These are phyloP conservation scores for Galeopsis tetrahit DNA, from an alignment of 257 asterid species.

Conservation along the genomic window DNA sequence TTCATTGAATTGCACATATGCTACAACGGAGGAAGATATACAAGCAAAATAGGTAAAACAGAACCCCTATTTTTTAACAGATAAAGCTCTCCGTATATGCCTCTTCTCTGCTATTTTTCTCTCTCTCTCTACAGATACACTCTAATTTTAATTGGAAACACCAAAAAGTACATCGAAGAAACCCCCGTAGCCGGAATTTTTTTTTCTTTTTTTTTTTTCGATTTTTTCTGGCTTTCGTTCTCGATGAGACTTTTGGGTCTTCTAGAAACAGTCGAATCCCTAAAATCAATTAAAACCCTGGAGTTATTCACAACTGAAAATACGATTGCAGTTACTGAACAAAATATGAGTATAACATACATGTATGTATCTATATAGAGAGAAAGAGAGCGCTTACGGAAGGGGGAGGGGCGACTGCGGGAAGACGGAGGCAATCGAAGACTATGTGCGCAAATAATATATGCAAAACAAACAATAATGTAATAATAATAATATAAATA, in stretches of 20 bases:
- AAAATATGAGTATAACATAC: not conserved
- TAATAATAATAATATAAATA: not conserved
- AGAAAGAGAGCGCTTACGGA: constrained; percentile 31
- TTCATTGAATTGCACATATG: constrained; percentile 42
- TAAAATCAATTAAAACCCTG: constrained; percentile 38
- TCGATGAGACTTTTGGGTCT: constrained; percentile 41
- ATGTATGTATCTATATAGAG: not conserved
- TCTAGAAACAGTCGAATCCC: constrained; percentile 46
- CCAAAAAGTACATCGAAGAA: constrained; percentile 34
- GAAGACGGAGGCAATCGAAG: constrained; percentile 31
- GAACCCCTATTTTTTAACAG: constrained; percentile 29
- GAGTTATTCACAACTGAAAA: constrained; percentile 33
- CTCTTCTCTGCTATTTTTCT: constrained; percentile 27
- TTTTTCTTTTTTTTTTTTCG: constrained; percentile 19
- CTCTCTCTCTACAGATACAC: constrained; percentile 37
- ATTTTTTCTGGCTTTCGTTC: constrained; percentile 34
- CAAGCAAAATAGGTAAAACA: constrained; percentile 35
- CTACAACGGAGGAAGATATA: constrained; percentile 37
- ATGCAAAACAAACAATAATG: not conserved
- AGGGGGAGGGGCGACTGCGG: constrained; percentile 36
- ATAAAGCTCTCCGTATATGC: constrained; percentile 34
- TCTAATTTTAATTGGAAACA: constrained; percentile 31
- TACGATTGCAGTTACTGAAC: constrained; percentile 3
- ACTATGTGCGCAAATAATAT: constrained; percentile 15
- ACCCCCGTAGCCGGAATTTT: constrained; percentile 29